These are phyloP conservation scores for Arachis stenosperma DNA, from an alignment of 306 rosid species.

Conservation along the genomic window DNA sequence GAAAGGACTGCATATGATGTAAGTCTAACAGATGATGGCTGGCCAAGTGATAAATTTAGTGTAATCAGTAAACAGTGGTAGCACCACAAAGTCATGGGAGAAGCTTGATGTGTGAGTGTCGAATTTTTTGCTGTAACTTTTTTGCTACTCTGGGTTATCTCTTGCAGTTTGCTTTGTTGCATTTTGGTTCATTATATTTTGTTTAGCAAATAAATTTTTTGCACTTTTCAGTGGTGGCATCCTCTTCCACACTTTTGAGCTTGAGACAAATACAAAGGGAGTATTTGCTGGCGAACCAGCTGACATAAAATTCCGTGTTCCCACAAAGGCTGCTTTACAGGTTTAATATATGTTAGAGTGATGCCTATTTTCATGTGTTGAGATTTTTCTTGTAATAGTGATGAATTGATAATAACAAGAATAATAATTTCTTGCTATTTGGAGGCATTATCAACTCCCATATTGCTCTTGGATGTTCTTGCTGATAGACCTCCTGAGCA, in stretches of 20 bases:
- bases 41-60: conserved; percentile 73
- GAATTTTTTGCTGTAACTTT: not conserved
- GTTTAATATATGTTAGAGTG: conserved; percentile 42
- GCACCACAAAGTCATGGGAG: conserved; percentile 86
- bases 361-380: conserved; percentile 24
- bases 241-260: conserved; percentile 81
- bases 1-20: conserved; percentile 90
- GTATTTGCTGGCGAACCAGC: conserved; percentile 78
- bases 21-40: conserved; percentile 75
- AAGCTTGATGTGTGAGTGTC: conserved; percentile 92
- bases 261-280: conserved; percentile 81
- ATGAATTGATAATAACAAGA: not conserved
- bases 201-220: conserved; percentile 3
- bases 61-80: conserved; percentile 55
- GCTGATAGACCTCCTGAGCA: conserved; percentile 91
- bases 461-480: conserved; percentile 85
- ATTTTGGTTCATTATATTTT: conserved; percentile 15
- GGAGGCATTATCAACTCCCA: conserved; percentile 87
- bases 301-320: conserved; percentile 80
- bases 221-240: conserved; percentile 65
- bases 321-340: conserved; percentile 92
- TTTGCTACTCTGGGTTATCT: conserved; percentile 29
- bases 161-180: conserved; percentile 3
- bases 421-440: conserved; percentile 35
- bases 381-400: not conserved